These are phyloP conservation scores for Cystofilobasidium macerans DNA, from an alignment of 768 basidiomycete genomes.

Conservation along the genomic window DNA sequence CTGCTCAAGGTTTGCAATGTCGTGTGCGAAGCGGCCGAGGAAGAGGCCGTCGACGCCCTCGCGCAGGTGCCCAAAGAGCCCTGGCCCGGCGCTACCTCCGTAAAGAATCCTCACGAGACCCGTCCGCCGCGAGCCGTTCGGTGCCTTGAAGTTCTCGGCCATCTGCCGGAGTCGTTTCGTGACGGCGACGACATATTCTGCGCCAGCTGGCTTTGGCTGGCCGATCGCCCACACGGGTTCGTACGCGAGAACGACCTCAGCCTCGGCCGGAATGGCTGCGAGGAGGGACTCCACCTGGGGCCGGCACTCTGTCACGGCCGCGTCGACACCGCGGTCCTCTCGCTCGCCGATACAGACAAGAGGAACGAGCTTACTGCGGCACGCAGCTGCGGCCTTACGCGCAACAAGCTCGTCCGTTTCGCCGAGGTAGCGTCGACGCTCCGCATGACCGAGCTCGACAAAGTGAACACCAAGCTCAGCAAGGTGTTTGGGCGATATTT, in stretches of 20 bases:
- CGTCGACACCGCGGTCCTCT: conserved; percentile 1
- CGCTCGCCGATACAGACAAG: conserved; percentile 27
- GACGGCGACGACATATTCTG: conserved; percentile 26
- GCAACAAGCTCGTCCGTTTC: conserved; percentile 22
- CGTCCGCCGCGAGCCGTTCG: conserved; percentile 5
- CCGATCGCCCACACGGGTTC: conserved; percentile 29
- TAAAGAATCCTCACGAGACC: conserved; percentile 15
- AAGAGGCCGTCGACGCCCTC: conserved; percentile 26
- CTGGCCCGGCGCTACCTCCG: conserved; percentile 27
- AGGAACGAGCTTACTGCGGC: conserved; percentile 16
- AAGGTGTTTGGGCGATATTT: conserved; percentile 19
- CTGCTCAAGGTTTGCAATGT: conserved; percentile 19
- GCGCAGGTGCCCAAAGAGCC: conserved; percentile 21
- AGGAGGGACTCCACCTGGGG: conserved; percentile 18
- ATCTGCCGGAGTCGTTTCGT: conserved; percentile 12
- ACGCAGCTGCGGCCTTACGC: conserved; percentile 10
- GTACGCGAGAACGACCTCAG: conserved; percentile 26
- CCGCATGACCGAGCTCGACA: conserved; percentile 28
- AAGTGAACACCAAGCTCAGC: conserved; percentile 15
- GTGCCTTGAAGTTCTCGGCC: background rate
- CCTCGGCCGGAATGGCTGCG: background rate
- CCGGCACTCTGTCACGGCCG: conserved; percentile 16
- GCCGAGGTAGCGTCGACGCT: conserved; percentile 19
- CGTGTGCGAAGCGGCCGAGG: conserved; percentile 26
- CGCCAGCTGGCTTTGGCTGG: conserved; percentile 14